Percentiles rank a stretch among this genome's conserved stretches.
phyloP scores from a whole-genome alignment of 768 basidiomycete species.

The Boletus reticulatus region DNA sequence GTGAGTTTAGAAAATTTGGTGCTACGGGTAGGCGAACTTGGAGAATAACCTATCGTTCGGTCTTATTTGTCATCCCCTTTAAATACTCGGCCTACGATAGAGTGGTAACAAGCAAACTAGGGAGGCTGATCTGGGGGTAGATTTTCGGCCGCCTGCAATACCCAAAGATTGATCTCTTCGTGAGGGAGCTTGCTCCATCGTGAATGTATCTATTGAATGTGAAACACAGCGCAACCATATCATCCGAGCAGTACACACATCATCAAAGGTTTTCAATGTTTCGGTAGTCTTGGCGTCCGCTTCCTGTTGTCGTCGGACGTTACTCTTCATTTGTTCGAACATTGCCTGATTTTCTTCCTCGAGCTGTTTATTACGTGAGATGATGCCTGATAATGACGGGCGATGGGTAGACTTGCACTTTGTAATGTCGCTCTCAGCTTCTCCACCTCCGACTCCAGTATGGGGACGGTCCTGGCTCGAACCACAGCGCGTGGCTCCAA shows the following conservation, averaged over 20 bases:
- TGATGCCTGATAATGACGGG: background rate
- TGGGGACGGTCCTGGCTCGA: constrained; percentile 60
- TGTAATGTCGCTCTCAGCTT: constrained; percentile 36
- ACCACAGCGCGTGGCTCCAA: constrained; percentile 63
- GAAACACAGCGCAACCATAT: background rate
- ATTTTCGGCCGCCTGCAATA: constrained; percentile 38
- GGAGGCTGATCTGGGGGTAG: constrained; percentile 29
- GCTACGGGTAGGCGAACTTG: no score
- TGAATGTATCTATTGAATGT: constrained; percentile 39
- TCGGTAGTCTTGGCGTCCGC: constrained; percentile 45
- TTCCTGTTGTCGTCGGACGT: constrained; percentile 42
- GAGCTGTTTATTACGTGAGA: constrained; percentile 38
- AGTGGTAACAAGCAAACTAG: background rate
- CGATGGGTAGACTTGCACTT: constrained; percentile 28
- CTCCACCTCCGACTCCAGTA: constrained; percentile 46
- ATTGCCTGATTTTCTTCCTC: constrained; percentile 53
- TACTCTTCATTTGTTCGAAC: constrained; percentile 48
- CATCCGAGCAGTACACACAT: constrained; percentile 36
- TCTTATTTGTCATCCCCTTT: no score
- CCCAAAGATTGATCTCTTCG: constrained; percentile 60
- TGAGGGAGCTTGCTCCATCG: constrained; percentile 56
- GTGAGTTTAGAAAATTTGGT: no score
- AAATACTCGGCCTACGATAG: no score
- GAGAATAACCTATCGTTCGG: no score
- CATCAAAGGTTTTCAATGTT: constrained; percentile 52